Conservation (phyloP, 1,284 basidiomycete species). For the Ceratobasidium papillatum region DNA sequence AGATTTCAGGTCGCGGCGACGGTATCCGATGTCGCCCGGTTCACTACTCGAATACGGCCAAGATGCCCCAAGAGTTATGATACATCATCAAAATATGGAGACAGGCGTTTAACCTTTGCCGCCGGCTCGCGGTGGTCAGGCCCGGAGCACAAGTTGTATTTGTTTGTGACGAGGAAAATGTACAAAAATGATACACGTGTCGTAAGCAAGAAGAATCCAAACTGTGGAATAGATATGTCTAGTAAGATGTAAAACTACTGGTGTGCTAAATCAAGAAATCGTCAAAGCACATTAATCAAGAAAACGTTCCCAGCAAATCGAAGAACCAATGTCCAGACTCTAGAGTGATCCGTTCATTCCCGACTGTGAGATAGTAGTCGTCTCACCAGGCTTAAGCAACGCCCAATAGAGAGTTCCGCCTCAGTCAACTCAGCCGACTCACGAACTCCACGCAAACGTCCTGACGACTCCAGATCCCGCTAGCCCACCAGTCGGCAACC, state of each 20-base stretch:
- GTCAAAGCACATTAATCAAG: not conserved
- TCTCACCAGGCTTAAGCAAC: not conserved
- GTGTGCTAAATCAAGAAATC: not conserved
- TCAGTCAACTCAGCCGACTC: not conserved
- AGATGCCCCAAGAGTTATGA: not conserved
- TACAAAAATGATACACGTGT: not conserved
- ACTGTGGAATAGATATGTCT: not conserved
- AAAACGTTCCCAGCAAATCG: not conserved
- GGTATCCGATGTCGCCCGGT: constrained; percentile 3
- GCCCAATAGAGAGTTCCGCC: not conserved
- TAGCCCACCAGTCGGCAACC: constrained; percentile 13
- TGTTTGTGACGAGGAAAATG: not conserved
- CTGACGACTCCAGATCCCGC: constrained; percentile 22
- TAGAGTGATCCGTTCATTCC: constrained; percentile 8
- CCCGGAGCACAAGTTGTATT: not conserved
- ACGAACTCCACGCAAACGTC: constrained; percentile 17
- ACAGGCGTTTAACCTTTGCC: not conserved
- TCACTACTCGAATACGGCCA: constrained; percentile 4
- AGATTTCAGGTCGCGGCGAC: not conserved
- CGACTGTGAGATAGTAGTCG: not conserved
- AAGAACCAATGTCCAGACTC: not conserved
- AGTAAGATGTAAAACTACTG: not conserved
- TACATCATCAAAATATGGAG: not conserved
- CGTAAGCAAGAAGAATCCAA: not conserved
- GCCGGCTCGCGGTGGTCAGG: constrained; percentile 1